Percentiles rank a stretch among this genome's conserved stretches.
Conservation (phyloP, 441 rosid species). For the Euphorbia celastroides region DNA sequence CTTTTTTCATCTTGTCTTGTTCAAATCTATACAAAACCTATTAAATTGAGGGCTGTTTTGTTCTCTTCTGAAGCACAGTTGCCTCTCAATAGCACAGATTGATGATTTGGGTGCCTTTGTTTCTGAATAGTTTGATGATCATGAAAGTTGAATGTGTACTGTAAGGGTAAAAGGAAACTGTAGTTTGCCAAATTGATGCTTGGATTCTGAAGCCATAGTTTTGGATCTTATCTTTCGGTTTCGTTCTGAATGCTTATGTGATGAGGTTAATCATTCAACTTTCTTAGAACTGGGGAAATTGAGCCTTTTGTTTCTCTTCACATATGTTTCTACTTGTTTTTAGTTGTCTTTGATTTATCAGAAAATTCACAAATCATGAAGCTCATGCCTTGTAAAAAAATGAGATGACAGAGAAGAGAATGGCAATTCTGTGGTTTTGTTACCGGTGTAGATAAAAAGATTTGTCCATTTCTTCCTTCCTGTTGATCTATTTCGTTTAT, state of each 20-base stretch:
- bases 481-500: not conserved
- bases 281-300: not conserved
- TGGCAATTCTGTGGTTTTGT: not conserved
- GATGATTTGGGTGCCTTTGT: constrained; percentile 4
- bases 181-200: constrained; percentile 2
- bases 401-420: not conserved
- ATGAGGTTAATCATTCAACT: not conserved
- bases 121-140: not conserved
- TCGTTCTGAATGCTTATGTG: constrained; percentile 8
- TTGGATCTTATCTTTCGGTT: constrained; percentile 11
- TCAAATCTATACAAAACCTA: constrained; percentile 4
- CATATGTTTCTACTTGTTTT: not conserved
- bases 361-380: not conserved
- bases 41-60: not conserved
- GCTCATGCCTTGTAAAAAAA: not conserved
- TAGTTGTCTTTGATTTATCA: not conserved
- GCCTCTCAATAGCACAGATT: not conserved
- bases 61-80: not conserved
- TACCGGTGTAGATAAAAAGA: not conserved
- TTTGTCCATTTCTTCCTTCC: not conserved
- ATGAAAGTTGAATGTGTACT: not conserved
- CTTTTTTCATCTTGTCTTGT: constrained; percentile 10
- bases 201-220: constrained; percentile 9
- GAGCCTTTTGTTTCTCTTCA: not conserved
- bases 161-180: not conserved